These are phyloP conservation scores for Colletotrichum ledebouriae DNA, from an alignment of 2,329 filamentous ascomycete species.

Conservation along the genomic window DNA sequence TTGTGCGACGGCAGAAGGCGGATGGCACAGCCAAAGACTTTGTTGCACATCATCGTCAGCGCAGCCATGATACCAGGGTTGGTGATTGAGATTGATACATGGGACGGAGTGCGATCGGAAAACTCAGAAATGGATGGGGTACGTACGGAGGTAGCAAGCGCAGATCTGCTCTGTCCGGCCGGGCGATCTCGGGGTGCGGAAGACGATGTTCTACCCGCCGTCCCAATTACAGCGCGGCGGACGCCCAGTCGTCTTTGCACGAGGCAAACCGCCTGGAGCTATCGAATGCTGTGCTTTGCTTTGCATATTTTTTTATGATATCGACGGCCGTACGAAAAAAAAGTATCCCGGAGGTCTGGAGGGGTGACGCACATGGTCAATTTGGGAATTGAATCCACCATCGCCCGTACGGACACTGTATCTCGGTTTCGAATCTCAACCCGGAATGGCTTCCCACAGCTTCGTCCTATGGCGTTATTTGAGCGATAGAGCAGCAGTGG, in stretches of 20 bases:
- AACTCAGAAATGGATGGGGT: background rate
- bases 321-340: constrained; percentile 1
- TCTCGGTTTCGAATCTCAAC: constrained; percentile 26
- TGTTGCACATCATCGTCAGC: constrained; percentile 16
- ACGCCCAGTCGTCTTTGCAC: constrained; percentile 3
- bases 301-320: background rate
- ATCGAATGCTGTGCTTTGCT: constrained; percentile 13
- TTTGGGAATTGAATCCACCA: constrained; percentile 15
- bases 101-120: constrained; percentile 9
- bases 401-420: constrained; percentile 36
- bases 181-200: constrained; percentile 13
- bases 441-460: constrained; percentile 3
- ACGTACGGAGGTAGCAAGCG: constrained; percentile 10
- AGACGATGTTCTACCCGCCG: background rate
- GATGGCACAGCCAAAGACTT: constrained; percentile 17
- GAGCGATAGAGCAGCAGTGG: background rate
- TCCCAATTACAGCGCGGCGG: constrained; percentile 11
- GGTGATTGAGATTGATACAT: constrained; percentile 9
- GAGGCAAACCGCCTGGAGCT: background rate
- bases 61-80: constrained; percentile 14
- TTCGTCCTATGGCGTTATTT: background rate
- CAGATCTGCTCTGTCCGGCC: constrained; percentile 15
- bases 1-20: constrained; percentile 11
- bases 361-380: constrained; percentile 15
- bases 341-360: constrained; percentile 7